Base-by-base conservation (phyloP, 495 filamentous ascomycete species). In the Penicillium odoratum region DNA sequence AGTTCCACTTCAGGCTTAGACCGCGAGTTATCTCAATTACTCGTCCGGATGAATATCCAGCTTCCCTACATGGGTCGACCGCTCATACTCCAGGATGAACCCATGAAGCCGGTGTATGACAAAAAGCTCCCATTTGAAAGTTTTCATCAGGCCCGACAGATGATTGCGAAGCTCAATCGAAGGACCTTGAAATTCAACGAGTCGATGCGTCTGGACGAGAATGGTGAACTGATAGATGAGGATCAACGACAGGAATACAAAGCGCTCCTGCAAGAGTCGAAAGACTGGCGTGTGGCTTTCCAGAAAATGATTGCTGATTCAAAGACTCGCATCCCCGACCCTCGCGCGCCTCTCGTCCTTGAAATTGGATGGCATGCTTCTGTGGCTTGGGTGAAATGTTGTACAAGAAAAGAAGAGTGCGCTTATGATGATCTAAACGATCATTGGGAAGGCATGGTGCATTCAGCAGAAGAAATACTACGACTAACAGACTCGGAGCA, bases 41-140 rank as follows among this genome's bases (percentile, higher is more conserved):
- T 65, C 36, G 42, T 30, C 9, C 61, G 67, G 9, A 38, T 67
- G 15, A 63, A 64, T 11, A 57, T 59, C 34, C 67, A 69, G 36
- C 33, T 58, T 7, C 58, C 62, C 6, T 51, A 60, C 13, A 59
- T 61, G 13, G 61, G 61, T 31, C 58, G 61, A 13, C 36, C 18
- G 18, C 28, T 62, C 7, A 33, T 51, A 7, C 18, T 53, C 25
- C 49, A 52, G 21, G 7, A 21, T 6, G 10, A 48, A 38, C 25
- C 52, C 7, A 38, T 15, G 9, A 50, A 44, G 10, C 16, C 13
- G 42, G 0, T 46, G 3, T 33, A 33, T 33, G 30, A 48, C 5
- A 25, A 43, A 16, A 25, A 26, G 30, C 21, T 52, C 15, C 4
- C 42, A 18, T 50, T 59, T 43, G 26, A 58, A 21, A 49, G 31